A percentile compares a stretch with the other conserved stretches of the same genome.
Conservation (phyloP, 345 rosid genomes). For the Corymbia maculata region DNA sequence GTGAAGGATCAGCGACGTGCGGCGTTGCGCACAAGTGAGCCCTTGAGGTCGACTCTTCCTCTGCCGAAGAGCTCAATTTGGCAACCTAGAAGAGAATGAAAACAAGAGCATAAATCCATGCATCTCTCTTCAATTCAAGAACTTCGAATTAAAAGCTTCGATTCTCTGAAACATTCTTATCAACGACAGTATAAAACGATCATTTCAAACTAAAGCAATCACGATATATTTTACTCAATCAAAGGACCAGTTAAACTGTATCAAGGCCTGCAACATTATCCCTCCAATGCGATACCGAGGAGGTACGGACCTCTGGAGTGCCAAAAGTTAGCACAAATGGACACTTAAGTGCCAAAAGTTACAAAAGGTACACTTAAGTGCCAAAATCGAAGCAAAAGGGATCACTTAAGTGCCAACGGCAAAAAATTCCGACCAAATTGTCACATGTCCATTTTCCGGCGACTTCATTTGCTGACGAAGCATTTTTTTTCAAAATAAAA, state of each 20-base stretch:
- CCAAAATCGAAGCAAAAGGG: too few relatives aligned
- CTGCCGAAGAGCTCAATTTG: conserved; percentile 19
- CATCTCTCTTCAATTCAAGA: neutral
- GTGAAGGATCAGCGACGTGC: conserved; percentile 5
- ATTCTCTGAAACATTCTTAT: neutral
- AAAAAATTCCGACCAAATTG: too few relatives aligned
- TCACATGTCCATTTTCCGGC: too few relatives aligned
- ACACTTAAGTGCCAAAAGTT: too few relatives aligned
- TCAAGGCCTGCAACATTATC: neutral
- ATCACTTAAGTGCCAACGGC: too few relatives aligned
- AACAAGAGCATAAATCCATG: neutral
- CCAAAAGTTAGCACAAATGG: too few relatives aligned
- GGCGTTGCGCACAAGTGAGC: neutral
- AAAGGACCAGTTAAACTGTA: neutral
- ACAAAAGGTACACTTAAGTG: too few relatives aligned
- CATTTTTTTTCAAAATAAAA: too few relatives aligned
- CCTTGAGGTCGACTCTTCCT: conserved; percentile 5
- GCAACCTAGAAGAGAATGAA: conserved; percentile 5
- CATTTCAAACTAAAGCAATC: neutral
- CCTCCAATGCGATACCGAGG: neutral
- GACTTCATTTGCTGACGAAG: too few relatives aligned
- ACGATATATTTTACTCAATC: neutral
- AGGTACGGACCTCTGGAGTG: too few relatives aligned
- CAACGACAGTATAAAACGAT: neutral
- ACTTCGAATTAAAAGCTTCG: neutral